Conservation (phyloP, 192 early-diverging fungal species). For the Globomyces pollinis-pini region DNA sequence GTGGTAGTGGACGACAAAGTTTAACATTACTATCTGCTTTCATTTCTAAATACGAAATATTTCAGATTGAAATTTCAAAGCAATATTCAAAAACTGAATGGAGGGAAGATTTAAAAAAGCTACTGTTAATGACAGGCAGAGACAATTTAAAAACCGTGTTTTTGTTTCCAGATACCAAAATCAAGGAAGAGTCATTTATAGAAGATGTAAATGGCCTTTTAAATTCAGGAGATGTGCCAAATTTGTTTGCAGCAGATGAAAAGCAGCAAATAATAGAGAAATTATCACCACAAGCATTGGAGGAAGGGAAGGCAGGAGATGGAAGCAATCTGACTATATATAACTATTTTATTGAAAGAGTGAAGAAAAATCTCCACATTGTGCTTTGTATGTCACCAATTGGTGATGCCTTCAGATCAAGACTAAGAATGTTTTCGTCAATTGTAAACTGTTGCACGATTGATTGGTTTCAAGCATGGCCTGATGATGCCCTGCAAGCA, state of each 20-base stretch:
- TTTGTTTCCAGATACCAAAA: constrained; percentile 54
- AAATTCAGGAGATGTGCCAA: constrained; percentile 55
- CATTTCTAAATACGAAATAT: constrained; percentile 50
- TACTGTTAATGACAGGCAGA: constrained; percentile 41
- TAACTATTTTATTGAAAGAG: constrained; percentile 56
- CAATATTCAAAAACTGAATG: constrained; percentile 47
- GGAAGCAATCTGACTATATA: constrained; percentile 45
- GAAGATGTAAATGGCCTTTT: constrained; percentile 51
- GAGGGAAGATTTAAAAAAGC: constrained; percentile 55
- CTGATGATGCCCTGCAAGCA: constrained; percentile 54
- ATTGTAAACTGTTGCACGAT: constrained; percentile 61
- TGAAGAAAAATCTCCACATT: constrained; percentile 50
- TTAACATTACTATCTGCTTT: constrained; percentile 45
- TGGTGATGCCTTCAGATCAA: constrained; percentile 51
- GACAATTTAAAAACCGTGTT: constrained; percentile 54
- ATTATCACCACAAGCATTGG: constrained; percentile 37
- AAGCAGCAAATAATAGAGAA: constrained; percentile 48
- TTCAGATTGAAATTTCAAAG: constrained; percentile 58
- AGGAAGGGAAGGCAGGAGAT: constrained; percentile 46
- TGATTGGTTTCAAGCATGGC: constrained; percentile 63
- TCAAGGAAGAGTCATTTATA: constrained; percentile 59
- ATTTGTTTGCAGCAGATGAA: constrained; percentile 51
- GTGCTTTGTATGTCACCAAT: constrained; percentile 60
- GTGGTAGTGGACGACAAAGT: constrained; percentile 52
- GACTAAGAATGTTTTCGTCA: constrained; percentile 51